Conservation (phyloP, 2,329 filamentous ascomycete species). For the Macroventuria anomochaeta region DNA sequence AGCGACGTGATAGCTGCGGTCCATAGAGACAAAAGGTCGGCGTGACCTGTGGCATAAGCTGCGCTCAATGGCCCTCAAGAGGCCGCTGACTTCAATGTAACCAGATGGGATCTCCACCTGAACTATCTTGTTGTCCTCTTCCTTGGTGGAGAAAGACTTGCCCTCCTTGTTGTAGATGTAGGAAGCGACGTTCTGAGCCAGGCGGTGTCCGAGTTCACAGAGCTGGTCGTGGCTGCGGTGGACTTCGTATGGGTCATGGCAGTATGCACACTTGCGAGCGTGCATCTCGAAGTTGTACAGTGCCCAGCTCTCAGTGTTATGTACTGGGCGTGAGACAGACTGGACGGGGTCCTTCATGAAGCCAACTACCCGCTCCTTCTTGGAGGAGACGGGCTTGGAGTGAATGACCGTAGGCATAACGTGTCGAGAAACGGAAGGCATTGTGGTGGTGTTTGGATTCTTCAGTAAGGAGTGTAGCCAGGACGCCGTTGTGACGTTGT, state of each 20-base stretch:
- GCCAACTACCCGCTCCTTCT: slow-evolving; percentile 45
- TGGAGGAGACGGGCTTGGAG: slow-evolving; percentile 34
- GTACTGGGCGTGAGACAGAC: slow-evolving; percentile 51
- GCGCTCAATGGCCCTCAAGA: slow-evolving; percentile 53
- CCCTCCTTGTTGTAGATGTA: slow-evolving; percentile 53
- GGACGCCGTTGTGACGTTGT: slow-evolving; percentile 40
- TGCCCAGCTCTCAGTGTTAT: slow-evolving; percentile 53
- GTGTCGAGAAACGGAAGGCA: slow-evolving; percentile 40
- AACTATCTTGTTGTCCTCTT: slow-evolving; percentile 52
- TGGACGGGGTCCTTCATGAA: slow-evolving; percentile 49
- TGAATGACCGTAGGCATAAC: slow-evolving; percentile 47
- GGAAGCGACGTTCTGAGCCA: slow-evolving; percentile 54
- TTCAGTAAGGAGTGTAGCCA: slow-evolving; percentile 42
- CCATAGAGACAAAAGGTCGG: slow-evolving; percentile 53
- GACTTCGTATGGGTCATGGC: slow-evolving; percentile 54
- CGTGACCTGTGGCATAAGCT: slow-evolving; percentile 45
- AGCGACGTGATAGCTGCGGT: slow-evolving; percentile 52
- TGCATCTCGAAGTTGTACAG: slow-evolving; percentile 58
- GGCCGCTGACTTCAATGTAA: slow-evolving; percentile 50
- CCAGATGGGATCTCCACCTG: slow-evolving; percentile 54
- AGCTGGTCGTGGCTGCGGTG: slow-evolving; percentile 50
- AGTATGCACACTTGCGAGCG: slow-evolving; percentile 53
- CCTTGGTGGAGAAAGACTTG: slow-evolving; percentile 43
- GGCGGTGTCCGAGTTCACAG: slow-evolving; percentile 52
- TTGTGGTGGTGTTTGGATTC: slow-evolving; percentile 37